A percentile compares a stretch with the other conserved stretches of the same genome.
These are phyloP conservation scores for Leishmania amazonensis DNA, from an alignment of 208 protist species.

Conservation along the genomic window DNA sequence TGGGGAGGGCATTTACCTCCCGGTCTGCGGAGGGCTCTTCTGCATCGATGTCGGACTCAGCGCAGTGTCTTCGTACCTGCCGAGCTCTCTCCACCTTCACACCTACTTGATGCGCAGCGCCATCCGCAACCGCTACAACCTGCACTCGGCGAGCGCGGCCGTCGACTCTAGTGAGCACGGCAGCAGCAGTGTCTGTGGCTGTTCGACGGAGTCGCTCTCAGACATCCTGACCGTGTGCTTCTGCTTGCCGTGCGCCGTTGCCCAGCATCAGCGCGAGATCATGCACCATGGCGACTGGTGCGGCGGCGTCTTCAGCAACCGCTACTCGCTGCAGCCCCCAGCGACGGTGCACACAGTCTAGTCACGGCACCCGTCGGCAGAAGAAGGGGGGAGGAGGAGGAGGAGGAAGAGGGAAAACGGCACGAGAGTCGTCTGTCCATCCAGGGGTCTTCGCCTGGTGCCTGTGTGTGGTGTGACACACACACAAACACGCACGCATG, in stretches of 20 bases:
- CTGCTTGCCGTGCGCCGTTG: slow-evolving; percentile 18
- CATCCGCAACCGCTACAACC: slow-evolving; percentile 27
- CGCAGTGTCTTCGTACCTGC: neutral
- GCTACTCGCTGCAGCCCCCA: slow-evolving; percentile 11
- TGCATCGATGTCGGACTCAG: slow-evolving; percentile 24
- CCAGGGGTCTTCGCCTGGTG: neutral
- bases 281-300: slow-evolving; percentile 23
- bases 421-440: neutral
- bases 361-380: neutral
- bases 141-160: neutral
- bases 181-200: neutral
- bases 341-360: slow-evolving; percentile 16
- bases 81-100: slow-evolving; percentile 9
- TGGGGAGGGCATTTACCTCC: slow-evolving; percentile 18
- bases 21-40: slow-evolving; percentile 21
- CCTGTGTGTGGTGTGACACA: neutral
- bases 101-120: slow-evolving; percentile 21
- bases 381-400: neutral
- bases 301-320: slow-evolving; percentile 27
- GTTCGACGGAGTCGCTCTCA: slow-evolving; percentile 1
- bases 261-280: slow-evolving; percentile 37
- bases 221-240: slow-evolving; percentile 7
- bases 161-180: neutral
- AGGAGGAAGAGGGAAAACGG: neutral
- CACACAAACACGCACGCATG: neutral